Evolutionary conservation across 2,329 filamentous ascomycete species (phyloP).

Genomic region (Penicillium sp.): DNA sequence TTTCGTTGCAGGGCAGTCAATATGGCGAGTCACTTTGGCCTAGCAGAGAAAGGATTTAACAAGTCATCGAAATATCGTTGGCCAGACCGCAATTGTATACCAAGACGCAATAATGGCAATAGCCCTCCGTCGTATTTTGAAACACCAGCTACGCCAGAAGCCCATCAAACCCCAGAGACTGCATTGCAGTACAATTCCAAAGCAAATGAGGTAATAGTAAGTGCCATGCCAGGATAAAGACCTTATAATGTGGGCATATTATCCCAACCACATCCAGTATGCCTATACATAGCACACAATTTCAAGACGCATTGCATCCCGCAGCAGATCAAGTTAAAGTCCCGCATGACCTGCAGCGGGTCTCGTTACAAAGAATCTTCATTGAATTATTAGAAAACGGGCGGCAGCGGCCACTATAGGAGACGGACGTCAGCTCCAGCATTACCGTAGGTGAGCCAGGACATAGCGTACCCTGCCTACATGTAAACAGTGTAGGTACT

Average conservation of each 20-base stretch:
- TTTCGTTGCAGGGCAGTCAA: neutral
- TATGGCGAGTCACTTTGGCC: fast-evolving
- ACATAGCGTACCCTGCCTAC: neutral
- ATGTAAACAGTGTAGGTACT: slow-evolving; percentile 1
- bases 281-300: slow-evolving; percentile 5
- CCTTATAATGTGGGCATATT: neutral
- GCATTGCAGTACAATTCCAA: neutral
- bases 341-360: slow-evolving; percentile 5
- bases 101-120: neutral
- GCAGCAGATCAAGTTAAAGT: slow-evolving; percentile 14
- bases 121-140: neutral
- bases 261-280: neutral
- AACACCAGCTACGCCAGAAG: neutral
- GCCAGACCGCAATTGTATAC: neutral
- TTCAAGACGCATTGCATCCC: slow-evolving; percentile 5
- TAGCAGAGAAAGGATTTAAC: neutral
- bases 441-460: neutral
- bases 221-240: neutral
- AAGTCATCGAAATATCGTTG: neutral
- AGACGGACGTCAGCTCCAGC: slow-evolving; percentile 12
- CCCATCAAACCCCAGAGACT: neutral
- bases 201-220: neutral
- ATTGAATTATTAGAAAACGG: neutral
- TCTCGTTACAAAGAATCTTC: neutral
- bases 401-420: slow-evolving; percentile 9